A percentile compares a stretch with the other conserved stretches of the same genome.
Evolutionary conservation across 257 asterid genomes (phyloP).

Genomic region (Ballota nigra): DNA sequence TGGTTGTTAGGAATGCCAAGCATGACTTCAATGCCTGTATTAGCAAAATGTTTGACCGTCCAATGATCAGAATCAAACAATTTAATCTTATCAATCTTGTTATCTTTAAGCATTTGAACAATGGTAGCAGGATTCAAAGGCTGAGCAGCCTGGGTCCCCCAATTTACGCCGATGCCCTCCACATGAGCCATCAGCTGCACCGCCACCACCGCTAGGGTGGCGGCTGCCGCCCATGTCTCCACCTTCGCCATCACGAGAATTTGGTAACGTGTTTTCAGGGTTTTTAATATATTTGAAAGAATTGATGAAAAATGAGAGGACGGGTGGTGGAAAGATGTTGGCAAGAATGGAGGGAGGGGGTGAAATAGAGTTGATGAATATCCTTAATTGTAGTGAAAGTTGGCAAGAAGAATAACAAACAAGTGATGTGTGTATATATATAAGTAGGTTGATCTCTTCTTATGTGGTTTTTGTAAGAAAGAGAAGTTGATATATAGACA

Average conservation of each 20-base stretch:
- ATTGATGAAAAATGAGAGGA: background rate
- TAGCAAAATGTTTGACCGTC: slow-evolving; percentile 52
- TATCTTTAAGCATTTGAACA: slow-evolving; percentile 61
- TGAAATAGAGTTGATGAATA: slow-evolving; percentile 12
- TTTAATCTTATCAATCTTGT: slow-evolving; percentile 49
- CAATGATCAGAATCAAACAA: slow-evolving; percentile 66
- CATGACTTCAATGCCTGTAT: slow-evolving; percentile 77
- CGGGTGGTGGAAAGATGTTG: background rate
- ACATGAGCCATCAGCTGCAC: background rate
- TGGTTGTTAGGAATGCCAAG: slow-evolving; percentile 76
- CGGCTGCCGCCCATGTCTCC: slow-evolving; percentile 4
- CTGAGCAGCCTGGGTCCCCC: slow-evolving; percentile 81
- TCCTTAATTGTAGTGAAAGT: slow-evolving; percentile 20
- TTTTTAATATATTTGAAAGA: background rate
- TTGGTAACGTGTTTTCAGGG: background rate
- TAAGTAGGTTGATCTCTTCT: background rate
- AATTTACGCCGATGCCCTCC: slow-evolving; percentile 64
- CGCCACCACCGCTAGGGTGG: background rate
- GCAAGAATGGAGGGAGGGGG: background rate
- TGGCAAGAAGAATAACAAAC: background rate
- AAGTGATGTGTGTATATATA: background rate
- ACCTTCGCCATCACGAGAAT: background rate
- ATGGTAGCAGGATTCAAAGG: slow-evolving; percentile 37
- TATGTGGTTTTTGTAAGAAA: background rate
- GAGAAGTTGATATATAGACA: background rate